Evolutionary conservation across 148 eudicot species (phyloP), one percentile per base, ranked within the genome.

Genomic region (Nepenthes gracilis): DNA sequence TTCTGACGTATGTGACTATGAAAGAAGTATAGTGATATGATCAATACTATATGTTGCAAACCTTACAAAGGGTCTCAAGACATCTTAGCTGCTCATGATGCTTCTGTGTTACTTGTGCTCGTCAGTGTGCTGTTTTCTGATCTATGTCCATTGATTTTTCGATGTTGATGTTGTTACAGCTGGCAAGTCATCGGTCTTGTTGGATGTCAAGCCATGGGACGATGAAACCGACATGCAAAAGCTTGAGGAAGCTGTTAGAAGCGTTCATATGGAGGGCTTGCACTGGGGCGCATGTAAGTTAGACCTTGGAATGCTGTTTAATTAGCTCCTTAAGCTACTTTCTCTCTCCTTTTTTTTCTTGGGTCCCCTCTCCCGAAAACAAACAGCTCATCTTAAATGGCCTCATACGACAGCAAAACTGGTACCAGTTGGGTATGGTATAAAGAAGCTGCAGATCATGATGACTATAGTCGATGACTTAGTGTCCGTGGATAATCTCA

Each of bases 171-270:
- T 59, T 66, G 32, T 66, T 58, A 49, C 78, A 91, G 97, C 87
- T 61, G 97, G 96, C 43, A 88, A 91, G 72, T 91, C 96, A 14
- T 91, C 97, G 0, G 83, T 91, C 36, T 67, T 86, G 81, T 14
- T 86, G 79, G 94, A 83, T 55, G 71, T 92, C 2, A 92, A 92
- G 83, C 98, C 96, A 66, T 88, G 98, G 96, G 98, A 92, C 65
- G 98, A 92, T 63, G 96, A 92, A 66, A 92, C 98, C 8, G 98
- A 92, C 78, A 92, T 92, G 98, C 15, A 65, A 65, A 82, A 85
- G 80, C 96, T 92, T 13, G 98, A 92, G 80, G 94, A 92, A 69
- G 88, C 90, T n/a, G 88, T 92, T 57, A 80, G 97, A 64, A 69
- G 85, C 64, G 80, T 91, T 62, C 61, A 88, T 51, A 52, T 69